Conservation (phyloP, 805 yeast genomes). For the Ogataea zsoltii region DNA sequence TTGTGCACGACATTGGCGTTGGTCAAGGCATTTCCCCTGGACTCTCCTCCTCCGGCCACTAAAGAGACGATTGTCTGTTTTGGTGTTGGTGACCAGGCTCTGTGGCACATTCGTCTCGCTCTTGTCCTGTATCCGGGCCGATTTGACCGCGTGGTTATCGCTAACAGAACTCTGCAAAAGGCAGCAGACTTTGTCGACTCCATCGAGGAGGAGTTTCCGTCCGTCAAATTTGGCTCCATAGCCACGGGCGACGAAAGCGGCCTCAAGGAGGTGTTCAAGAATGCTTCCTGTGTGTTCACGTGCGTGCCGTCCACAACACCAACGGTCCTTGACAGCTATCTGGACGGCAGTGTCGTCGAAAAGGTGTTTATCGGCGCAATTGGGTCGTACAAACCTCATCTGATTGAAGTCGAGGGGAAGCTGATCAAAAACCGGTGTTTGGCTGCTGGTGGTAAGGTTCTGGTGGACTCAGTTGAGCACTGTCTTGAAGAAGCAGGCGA, state of each 20-base stretch:
- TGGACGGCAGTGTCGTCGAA: slow-evolving; percentile 25
- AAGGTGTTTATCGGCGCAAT: slow-evolving; percentile 54
- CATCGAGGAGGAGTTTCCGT: slow-evolving; percentile 34
- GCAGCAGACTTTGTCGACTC: slow-evolving; percentile 35
- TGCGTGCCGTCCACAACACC: slow-evolving; percentile 61
- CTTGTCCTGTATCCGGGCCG: slow-evolving; percentile 39
- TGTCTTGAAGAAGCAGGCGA: slow-evolving; percentile 66
- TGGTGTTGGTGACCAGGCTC: slow-evolving; percentile 66
- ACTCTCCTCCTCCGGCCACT: slow-evolving; percentile 20
- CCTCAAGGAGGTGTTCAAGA: slow-evolving; percentile 31
- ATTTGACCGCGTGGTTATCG: slow-evolving; percentile 43
- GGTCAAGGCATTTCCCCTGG: slow-evolving; percentile 34
- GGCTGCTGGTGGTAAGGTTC: slow-evolving; percentile 40
- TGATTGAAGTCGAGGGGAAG: slow-evolving; percentile 58
- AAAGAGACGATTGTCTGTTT: slow-evolving; percentile 40
- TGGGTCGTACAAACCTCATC: slow-evolving; percentile 68
- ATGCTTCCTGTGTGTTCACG: slow-evolving; percentile 53
- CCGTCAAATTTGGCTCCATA: slow-evolving; percentile 25
- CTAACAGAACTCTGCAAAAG: slow-evolving; percentile 45
- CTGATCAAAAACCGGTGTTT: slow-evolving; percentile 39
- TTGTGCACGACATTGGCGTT: slow-evolving; percentile 53
- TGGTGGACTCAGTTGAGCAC: slow-evolving; percentile 63
- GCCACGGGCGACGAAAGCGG: slow-evolving; percentile 19
- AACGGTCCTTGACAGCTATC: slow-evolving; percentile 35
- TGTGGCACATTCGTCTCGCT: slow-evolving; percentile 58